phyloP scores from a whole-genome alignment of 2,329 filamentous ascomycete genomes.

The Aspergillus ibericus region DNA sequence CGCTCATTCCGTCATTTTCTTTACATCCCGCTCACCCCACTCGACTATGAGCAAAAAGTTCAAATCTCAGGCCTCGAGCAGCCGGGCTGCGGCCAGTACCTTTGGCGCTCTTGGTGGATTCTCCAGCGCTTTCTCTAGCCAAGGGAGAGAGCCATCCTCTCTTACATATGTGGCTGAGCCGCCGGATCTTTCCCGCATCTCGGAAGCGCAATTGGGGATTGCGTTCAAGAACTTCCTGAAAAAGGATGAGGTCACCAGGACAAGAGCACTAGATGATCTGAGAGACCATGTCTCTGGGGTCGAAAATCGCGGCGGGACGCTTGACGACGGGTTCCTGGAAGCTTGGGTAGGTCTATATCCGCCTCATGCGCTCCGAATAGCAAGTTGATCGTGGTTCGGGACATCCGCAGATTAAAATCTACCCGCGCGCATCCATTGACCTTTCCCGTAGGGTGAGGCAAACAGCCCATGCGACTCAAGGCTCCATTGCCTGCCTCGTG shows the following conservation, averaged over 20 bases:
- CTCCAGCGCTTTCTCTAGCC: slow-evolving; percentile 33
- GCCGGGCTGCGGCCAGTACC: slow-evolving; percentile 55
- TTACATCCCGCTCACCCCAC: slow-evolving; percentile 31
- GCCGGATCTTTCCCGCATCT: slow-evolving; percentile 74
- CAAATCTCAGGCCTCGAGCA: slow-evolving; percentile 65
- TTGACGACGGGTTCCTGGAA: slow-evolving; percentile 80
- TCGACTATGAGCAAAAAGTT: slow-evolving; percentile 61
- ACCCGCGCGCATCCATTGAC: slow-evolving; percentile 87
- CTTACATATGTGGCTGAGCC: slow-evolving; percentile 88
- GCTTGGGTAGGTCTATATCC: slow-evolving; percentile 69
- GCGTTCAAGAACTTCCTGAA: slow-evolving; percentile 91
- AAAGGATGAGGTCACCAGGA: slow-evolving; percentile 88
- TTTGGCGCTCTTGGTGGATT: slow-evolving; percentile 50
- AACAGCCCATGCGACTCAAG: slow-evolving; percentile 75
- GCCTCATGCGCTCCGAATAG: slow-evolving; percentile 5
- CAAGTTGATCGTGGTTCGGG: slow-evolving; percentile 17
- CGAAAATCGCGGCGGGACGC: slow-evolving; percentile 56
- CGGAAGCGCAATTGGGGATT: slow-evolving; percentile 78
- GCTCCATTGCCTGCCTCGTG: slow-evolving; percentile 55
- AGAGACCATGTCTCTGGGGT: slow-evolving; percentile 62
- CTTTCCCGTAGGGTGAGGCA: slow-evolving; percentile 84
- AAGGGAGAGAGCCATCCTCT: slow-evolving; percentile 54
- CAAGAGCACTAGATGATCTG: slow-evolving; percentile 86
- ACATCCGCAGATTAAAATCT: slow-evolving; percentile 69
- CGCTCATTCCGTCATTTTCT: slow-evolving; percentile 17